Evolutionary conservation across 2,329 filamentous ascomycete genomes (phyloP).

Genomic region (Kalmusia sp.): DNA sequence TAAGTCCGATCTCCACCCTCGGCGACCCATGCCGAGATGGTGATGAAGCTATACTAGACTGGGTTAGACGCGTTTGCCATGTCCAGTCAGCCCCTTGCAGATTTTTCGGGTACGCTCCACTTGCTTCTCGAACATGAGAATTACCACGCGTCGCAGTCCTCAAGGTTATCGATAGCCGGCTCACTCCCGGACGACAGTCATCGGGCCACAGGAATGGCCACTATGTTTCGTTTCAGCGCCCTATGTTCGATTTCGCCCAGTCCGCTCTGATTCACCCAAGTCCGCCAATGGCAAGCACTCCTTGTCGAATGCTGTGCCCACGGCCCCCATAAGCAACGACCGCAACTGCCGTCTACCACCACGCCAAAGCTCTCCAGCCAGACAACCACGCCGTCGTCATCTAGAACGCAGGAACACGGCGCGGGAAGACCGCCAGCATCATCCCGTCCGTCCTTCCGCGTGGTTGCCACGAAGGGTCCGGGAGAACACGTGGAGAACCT

Average conservation of each 20-base stretch:
- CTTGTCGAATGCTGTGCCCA: background rate
- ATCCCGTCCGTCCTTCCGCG: background rate
- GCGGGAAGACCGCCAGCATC: background rate
- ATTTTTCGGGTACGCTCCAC: background rate
- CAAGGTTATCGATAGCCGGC: background rate
- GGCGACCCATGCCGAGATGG: too few species aligned
- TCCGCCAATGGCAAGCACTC: background rate
- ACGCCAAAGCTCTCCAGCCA: background rate
- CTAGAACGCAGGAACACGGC: slow-evolving; percentile 4
- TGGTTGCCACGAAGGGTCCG: background rate
- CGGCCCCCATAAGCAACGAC: background rate
- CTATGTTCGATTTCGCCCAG: background rate
- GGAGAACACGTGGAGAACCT: background rate
- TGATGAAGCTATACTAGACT: too few species aligned
- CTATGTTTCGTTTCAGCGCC: background rate
- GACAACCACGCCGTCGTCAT: background rate
- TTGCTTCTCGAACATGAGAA: background rate
- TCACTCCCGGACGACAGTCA: background rate
- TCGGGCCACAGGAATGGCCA: background rate
- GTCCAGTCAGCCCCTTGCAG: too few species aligned
- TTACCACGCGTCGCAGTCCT: background rate
- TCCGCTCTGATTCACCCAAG: background rate
- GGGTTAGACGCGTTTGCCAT: too few species aligned
- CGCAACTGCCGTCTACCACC: background rate
- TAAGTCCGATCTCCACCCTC: too few species aligned